Evolutionary conservation across 2,329 filamentous ascomycete species (phyloP).

Genomic region (Sporothrix curviconia): DNA sequence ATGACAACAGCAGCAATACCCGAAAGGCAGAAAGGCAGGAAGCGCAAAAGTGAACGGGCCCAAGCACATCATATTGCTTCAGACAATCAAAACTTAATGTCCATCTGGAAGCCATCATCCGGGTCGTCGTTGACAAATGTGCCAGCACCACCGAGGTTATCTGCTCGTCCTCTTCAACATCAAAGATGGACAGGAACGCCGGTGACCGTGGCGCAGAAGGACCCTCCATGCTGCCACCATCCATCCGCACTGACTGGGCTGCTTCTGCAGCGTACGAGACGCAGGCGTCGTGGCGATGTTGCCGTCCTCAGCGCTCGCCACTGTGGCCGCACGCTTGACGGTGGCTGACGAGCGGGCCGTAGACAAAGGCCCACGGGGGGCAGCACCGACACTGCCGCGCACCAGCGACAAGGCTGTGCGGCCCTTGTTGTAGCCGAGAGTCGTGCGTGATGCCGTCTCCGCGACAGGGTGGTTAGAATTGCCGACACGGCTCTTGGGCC

Average conservation of each 20-base stretch:
- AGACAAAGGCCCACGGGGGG: conserved; percentile 30
- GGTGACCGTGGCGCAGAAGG: conserved; percentile 35
- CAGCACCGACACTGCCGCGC: conserved; percentile 25
- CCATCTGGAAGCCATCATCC: conserved; percentile 52
- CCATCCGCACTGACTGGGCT: background rate
- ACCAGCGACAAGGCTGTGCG: conserved; percentile 48
- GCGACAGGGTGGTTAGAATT: conserved; percentile 33
- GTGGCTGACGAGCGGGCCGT: background rate
- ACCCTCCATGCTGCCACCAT: conserved; percentile 21
- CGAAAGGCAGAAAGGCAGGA: background rate
- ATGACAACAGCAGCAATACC: too few species aligned
- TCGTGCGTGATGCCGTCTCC: conserved; percentile 66
- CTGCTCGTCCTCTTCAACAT: conserved; percentile 39
- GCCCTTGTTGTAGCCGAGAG: conserved; percentile 79
- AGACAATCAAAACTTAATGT: conserved; percentile 28
- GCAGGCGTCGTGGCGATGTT: background rate
- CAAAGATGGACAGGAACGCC: conserved; percentile 53
- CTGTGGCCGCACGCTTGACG: background rate
- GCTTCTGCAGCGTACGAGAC: background rate
- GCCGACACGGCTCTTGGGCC: conserved; percentile 7
- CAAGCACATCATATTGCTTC: too few species aligned
- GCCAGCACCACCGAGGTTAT: conserved; percentile 31
- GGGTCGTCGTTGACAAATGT: conserved; percentile 35
- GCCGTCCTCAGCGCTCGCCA: background rate
- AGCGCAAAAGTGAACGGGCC: background rate